Conservation (phyloP, 2,329 filamentous ascomycete species). For the Clonostachys rhizophaga region DNA sequence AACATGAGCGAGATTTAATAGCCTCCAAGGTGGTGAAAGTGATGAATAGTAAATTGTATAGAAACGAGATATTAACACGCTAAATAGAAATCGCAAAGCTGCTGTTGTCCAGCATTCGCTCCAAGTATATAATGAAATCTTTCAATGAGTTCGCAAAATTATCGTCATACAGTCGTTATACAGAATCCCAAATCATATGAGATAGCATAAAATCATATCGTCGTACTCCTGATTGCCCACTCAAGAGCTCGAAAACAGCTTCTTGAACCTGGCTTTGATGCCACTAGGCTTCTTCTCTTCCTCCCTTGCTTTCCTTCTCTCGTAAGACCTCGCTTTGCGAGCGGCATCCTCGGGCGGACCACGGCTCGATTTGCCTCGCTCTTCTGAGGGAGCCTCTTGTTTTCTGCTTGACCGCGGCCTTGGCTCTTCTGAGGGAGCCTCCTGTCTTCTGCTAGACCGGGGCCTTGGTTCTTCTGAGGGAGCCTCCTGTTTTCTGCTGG, state of each 20-base stretch:
- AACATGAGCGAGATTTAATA: too few species aligned
- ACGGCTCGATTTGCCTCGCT: neutral
- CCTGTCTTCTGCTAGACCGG: neutral
- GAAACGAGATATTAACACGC: too few species aligned
- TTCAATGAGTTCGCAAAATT: too few species aligned
- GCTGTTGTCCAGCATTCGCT: too few species aligned
- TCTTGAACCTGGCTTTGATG: constrained; percentile 28
- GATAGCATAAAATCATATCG: too few species aligned
- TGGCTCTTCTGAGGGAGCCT: neutral
- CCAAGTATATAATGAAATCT: too few species aligned
- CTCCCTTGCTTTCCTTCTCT: constrained; percentile 20
- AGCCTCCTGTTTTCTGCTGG: constrained; percentile 14
- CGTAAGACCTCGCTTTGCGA: constrained; percentile 22
- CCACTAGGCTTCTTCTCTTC: constrained; percentile 20
- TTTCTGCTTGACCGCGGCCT: constrained; percentile 5
- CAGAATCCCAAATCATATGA: too few species aligned
- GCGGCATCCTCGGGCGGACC: constrained; percentile 21
- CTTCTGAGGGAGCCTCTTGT: neutral
- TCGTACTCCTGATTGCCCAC: too few species aligned
- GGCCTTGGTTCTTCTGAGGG: constrained; percentile 12
- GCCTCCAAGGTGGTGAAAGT: too few species aligned
- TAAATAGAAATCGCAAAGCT: too few species aligned
- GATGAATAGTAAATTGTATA: too few species aligned
- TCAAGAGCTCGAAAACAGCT: constrained; percentile 15
- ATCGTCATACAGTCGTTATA: too few species aligned